phyloP scores from a whole-genome alignment of 176 grass and related monocot genomes.

The Zizania latifolia region DNA sequence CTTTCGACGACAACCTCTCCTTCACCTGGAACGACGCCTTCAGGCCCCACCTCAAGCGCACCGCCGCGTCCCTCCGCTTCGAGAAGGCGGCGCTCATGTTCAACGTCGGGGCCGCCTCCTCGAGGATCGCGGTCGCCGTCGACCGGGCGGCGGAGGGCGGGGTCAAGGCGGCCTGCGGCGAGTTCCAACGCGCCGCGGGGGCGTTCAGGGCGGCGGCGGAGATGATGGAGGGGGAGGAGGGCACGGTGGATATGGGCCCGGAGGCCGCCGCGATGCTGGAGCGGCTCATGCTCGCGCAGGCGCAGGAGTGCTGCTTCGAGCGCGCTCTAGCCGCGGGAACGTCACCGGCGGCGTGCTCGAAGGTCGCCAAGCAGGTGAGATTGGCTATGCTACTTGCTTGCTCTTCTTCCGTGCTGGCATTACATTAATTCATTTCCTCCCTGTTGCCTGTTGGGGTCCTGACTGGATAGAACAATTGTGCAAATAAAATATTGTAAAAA shows the following conservation, averaged over 20 bases:
- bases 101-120: conserved; percentile 54
- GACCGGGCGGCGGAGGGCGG: conserved; percentile 41
- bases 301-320: conserved; percentile 89
- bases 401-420: background rate
- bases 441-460: background rate
- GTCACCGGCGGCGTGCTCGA: conserved; percentile 50
- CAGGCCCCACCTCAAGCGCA: conserved; percentile 45
- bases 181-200: conserved; percentile 63
- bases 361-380: conserved; percentile 73
- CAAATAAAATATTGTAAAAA: background rate
- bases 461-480: background rate
- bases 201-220: conserved; percentile 45
- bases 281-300: conserved; percentile 82
- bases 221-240: conserved; percentile 42
- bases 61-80: conserved; percentile 44
- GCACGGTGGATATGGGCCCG: conserved; percentile 56
- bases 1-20: conserved; percentile 38
- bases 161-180: conserved; percentile 46
- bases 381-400: background rate
- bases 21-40: conserved; percentile 91
- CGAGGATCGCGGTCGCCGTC: conserved; percentile 42
- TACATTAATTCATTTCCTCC: background rate
- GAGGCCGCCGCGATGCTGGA: conserved; percentile 61
- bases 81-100: conserved; percentile 71
- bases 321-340: conserved; percentile 50